Evolutionary conservation across 352 stramenopile species (phyloP).

Genomic region (Pythium scleroteichum): DNA sequence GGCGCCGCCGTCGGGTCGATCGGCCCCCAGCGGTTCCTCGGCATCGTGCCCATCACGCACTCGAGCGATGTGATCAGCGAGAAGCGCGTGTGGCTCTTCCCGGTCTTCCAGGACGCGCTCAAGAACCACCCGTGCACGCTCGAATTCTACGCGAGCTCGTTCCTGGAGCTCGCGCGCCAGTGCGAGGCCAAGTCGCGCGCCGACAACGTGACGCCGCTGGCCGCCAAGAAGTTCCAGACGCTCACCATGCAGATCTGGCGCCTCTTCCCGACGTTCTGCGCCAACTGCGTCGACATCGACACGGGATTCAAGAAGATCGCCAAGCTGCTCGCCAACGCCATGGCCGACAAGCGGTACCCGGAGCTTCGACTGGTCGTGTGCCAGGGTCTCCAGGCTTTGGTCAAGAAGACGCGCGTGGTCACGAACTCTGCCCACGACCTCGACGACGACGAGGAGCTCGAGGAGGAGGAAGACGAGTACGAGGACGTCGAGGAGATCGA

Average conservation of each 20-base stretch:
- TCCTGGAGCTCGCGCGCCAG: slow-evolving; percentile 71
- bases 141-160: slow-evolving; percentile 68
- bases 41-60: slow-evolving; percentile 76
- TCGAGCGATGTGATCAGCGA: slow-evolving; percentile 70
- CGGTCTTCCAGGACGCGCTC: slow-evolving; percentile 73
- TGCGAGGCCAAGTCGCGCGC: slow-evolving; percentile 71
- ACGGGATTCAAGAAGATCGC: slow-evolving; percentile 84
- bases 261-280: slow-evolving; percentile 81
- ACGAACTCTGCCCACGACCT: slow-evolving; percentile 38
- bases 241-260: slow-evolving; percentile 82
- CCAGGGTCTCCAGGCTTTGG: slow-evolving; percentile 78
- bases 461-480: slow-evolving; percentile 41
- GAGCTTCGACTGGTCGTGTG: slow-evolving; percentile 84
- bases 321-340: slow-evolving; percentile 85
- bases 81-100: slow-evolving; percentile 78
- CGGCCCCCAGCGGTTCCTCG: slow-evolving; percentile 65
- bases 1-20: slow-evolving; percentile 64
- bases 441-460: slow-evolving; percentile 50
- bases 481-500: slow-evolving; percentile 64
- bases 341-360: slow-evolving; percentile 85
- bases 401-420: slow-evolving; percentile 66
- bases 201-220: slow-evolving; percentile 61
- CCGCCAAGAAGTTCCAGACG: slow-evolving; percentile 75
- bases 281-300: slow-evolving; percentile 71
- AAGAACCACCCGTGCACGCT: slow-evolving; percentile 57